phyloP scores from a whole-genome alignment of 2,329 filamentous ascomycete species.

The Aureobasidium lini region DNA sequence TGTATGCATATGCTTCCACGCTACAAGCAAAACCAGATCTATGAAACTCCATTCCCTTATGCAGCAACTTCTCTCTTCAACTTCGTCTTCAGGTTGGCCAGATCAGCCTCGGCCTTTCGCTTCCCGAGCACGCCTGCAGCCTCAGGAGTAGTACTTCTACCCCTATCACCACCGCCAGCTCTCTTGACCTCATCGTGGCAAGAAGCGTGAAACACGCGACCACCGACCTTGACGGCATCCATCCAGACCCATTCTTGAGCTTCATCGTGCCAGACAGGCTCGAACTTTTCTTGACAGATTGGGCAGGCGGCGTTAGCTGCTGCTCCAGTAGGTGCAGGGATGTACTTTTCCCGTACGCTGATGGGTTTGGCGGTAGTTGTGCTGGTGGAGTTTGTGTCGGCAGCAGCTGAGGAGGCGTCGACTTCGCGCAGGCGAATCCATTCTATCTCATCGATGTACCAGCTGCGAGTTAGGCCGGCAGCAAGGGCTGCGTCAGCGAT shows the following conservation, averaged over 20 bases:
- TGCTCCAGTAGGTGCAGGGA: slow-evolving; percentile 64
- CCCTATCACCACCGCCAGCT: slow-evolving; percentile 18
- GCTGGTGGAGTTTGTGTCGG: slow-evolving; percentile 27
- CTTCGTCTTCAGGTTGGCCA: slow-evolving; percentile 1
- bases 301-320: slow-evolving; percentile 72
- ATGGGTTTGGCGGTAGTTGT: slow-evolving; percentile 31
- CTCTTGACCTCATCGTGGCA: slow-evolving; percentile 63
- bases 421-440: slow-evolving; percentile 83
- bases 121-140: slow-evolving; percentile 23
- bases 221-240: slow-evolving; percentile 72
- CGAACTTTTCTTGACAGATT: slow-evolving; percentile 92
- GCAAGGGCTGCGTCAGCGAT: slow-evolving; percentile 73
- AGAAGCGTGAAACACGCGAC: slow-evolving; percentile 78
- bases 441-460: slow-evolving; percentile 88
- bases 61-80: slow-evolving; percentile 12
- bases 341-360: slow-evolving; percentile 60
- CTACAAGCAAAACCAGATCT: not conserved
- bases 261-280: slow-evolving; percentile 85
- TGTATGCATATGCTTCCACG: not conserved
- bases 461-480: slow-evolving; percentile 82
- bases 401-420: slow-evolving; percentile 49
- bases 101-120: slow-evolving; percentile 26
- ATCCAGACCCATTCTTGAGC: slow-evolving; percentile 96
- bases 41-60: not conserved
- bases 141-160: slow-evolving; percentile 29